Percentiles rank a stretch among this genome's conserved stretches.
These are phyloP conservation scores for Pilatotrama ljubarskyi DNA, from an alignment of 768 basidiomycete species.

Conservation along the genomic window DNA sequence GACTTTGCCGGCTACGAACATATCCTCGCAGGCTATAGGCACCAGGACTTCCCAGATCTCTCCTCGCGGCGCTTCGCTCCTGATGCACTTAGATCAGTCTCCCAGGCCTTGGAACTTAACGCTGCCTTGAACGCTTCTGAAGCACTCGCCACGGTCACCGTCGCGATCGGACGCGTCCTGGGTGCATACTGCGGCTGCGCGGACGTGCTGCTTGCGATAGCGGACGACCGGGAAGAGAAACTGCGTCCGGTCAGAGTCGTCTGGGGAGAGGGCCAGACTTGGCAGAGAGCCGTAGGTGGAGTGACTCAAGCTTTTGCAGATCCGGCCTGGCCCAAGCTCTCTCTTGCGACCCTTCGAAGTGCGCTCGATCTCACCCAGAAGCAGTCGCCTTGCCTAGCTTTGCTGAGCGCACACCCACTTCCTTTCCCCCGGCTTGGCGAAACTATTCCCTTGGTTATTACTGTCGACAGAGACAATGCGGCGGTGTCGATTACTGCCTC, in stretches of 20 bases:
- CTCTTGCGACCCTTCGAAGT: constrained; percentile 3
- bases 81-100: constrained; percentile 5
- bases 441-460: neutral
- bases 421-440: neutral
- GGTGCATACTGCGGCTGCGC: constrained; percentile 21
- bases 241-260: constrained; percentile 13
- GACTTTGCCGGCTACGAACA: constrained; percentile 8
- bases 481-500: constrained; percentile 12
- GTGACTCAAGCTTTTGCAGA: constrained; percentile 3
- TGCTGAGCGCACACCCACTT: constrained; percentile 7
- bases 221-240: constrained; percentile 1
- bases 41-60: constrained; percentile 22
- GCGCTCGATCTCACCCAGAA: constrained; percentile 13
- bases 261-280: constrained; percentile 11
- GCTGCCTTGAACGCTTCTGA: neutral
- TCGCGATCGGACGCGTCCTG: constrained; percentile 16
- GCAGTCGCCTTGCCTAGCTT: constrained; percentile 17
- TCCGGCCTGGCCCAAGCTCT: neutral
- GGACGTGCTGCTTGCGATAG: constrained; percentile 14
- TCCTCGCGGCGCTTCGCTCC: constrained; percentile 22
- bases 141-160: constrained; percentile 1
- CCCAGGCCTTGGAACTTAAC: constrained; percentile 6
- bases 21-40: constrained; percentile 20
- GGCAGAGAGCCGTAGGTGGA: neutral
- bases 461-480: neutral